Evolutionary conservation across 768 basidiomycete species (phyloP), one percentile per base, ranked within the genome.

Genomic region (Panellus pusillus): DNA sequence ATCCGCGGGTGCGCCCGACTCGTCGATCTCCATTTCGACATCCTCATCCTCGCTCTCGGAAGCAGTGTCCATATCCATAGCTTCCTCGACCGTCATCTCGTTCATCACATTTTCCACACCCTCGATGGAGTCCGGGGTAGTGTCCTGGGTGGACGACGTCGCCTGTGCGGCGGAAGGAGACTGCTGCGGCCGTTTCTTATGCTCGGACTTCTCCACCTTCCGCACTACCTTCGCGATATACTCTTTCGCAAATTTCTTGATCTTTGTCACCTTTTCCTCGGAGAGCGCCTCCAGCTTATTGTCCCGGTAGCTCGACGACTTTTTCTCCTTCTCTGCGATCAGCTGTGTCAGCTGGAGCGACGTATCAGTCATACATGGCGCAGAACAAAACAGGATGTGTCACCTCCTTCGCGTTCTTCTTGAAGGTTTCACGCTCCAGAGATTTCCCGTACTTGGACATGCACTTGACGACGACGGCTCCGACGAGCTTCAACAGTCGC

Each of bases 271-370:
- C 67, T 98, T 98, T 60, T 98, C 95, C 4, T 94, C 89, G 3
- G 91, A 85, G 19, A 98, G 78, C 2, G 79, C 37, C 3, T 93
- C 89, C 13, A 96, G 78, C 48, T 80, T 80, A 17, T 80, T 79
- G n/a, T 88, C 84, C 52, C 78, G 80, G 65, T 89, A 98, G 39
- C 81, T 84, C 3, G 84, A 71, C 0, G 91, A 90, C 68, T 93
- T 96, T 71, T 96, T 96, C 76, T 99, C 96, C 70, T 97, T 97
- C 46, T 94, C 89, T n/a, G 86, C 79, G 52, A 99, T 88, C 46
- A 91, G 67, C 54, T 88, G 79, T 0, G 93, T 93, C 56, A 97
- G 75, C 95, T 97, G 64, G 53, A 28, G 47, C 28, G 17, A 45
- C 50, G n/a, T 59, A 35, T 47, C 19, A 54, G 39, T n/a, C 3